Evolutionary conservation across 2,329 filamentous ascomycete species (phyloP), one percentile per base, ranked within the genome.

Genomic region (Trichoderma breve): DNA sequence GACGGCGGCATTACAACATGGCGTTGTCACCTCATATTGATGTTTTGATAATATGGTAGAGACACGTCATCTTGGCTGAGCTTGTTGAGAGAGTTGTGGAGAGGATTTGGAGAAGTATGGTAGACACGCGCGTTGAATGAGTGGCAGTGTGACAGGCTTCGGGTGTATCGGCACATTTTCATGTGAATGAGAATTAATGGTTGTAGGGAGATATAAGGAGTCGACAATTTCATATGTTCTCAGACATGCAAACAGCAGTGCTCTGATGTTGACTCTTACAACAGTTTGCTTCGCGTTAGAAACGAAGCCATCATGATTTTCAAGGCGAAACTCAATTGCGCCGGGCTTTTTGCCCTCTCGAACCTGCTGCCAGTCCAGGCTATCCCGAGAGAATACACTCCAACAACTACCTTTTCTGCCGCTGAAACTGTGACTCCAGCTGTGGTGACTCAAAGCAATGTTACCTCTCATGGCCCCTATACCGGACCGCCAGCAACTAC

Each of bases 391-490:
- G 21, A 39, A 12, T 57, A 64, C 5, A 71, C 58, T 4, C 68
- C 82, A 0, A 77, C 79, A 36, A 84, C 82, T 0, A 84, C 82
- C 0, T 64, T 82, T 26, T 76, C 77, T 2, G 81, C 81, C 0
- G 75, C 73, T 4, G 76, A 79, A 1, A 47, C 78, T 1, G 69
- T 74, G 6, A 81, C 79, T 0, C 73, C 75, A 0, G 66, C 78
- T 2, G 71, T 72, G 0, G 78, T 83, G 3, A 76, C 81, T 5
- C 80, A 86, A 15, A 88, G 85, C 47, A 87, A 91, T 34, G 84
- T 89, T 6, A 91, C 90, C 3, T 88, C 86, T 5, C 92, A 95
- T 78, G 92, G 92, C 0, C 86, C 91, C 0, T 95, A 85, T 79
- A 88, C 82, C 3, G 93, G 92, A 3, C 86, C 86, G 0, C 82